These are phyloP conservation scores for Achlya hypogyna DNA, from an alignment of 352 stramenopile species.

Conservation along the genomic window DNA sequence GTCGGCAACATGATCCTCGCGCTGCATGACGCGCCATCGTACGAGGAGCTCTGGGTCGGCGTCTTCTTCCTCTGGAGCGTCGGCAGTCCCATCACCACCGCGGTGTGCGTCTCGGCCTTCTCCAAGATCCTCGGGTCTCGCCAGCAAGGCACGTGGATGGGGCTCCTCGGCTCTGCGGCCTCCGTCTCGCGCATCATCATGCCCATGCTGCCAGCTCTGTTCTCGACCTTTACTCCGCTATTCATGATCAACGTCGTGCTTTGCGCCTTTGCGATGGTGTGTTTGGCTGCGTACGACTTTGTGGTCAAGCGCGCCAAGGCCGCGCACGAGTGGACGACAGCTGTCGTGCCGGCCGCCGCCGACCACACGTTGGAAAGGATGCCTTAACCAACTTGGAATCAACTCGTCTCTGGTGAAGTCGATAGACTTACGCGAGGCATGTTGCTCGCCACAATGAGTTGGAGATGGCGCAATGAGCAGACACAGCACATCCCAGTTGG, in stretches of 20 bases:
- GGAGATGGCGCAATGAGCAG: no score
- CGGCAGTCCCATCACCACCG: conserved; percentile 20
- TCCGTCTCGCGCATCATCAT: conserved; percentile 21
- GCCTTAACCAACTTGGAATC: no score
- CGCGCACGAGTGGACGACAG: no score
- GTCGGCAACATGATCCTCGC: conserved; percentile 36
- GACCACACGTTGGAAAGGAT: no score
- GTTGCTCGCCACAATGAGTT: no score
- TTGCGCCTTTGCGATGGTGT: not conserved
- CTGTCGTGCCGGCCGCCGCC: no score
- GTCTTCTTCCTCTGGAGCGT: conserved; percentile 21
- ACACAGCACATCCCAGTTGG: no score
- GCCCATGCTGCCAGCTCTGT: conserved; percentile 12
- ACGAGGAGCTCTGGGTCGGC: not conserved
- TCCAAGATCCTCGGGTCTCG: conserved; percentile 16
- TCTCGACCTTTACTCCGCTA: conserved; percentile 12
- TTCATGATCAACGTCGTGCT: conserved; percentile 15
- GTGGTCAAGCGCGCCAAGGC: not conserved
- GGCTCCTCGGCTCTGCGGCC: conserved; percentile 16
- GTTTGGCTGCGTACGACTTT: conserved; percentile 1
- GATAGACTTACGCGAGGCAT: no score
- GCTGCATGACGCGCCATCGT: not conserved
- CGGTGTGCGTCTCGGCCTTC: conserved; percentile 17
- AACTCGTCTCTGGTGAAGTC: no score
- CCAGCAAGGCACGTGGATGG: conserved; percentile 20